phyloP scores from a whole-genome alignment of 2,329 filamentous ascomycete species.

The Eurotiales sp. region DNA sequence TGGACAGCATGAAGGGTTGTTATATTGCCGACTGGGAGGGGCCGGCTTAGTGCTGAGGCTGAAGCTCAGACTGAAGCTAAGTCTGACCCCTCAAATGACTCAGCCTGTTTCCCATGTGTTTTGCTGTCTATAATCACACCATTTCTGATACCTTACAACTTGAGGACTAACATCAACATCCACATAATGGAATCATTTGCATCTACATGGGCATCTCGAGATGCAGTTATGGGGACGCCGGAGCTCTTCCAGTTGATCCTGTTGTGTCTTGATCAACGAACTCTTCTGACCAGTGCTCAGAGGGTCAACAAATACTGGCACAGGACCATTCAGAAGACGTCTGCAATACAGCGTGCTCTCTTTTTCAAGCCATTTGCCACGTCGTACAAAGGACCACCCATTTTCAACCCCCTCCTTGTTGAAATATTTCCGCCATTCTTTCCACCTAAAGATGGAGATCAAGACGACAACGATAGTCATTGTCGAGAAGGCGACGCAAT shows the following conservation, averaged over 20 bases:
- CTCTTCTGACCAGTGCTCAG: slow-evolving; percentile 5
- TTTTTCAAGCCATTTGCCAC: neutral
- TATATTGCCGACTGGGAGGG: too few relatives aligned
- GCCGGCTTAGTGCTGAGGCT: too few relatives aligned
- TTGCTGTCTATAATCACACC: neutral
- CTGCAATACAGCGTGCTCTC: neutral
- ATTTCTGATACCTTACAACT: neutral
- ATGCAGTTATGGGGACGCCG: neutral
- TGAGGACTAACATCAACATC: too few relatives aligned
- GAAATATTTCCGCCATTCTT: neutral
- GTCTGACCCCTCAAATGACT: neutral
- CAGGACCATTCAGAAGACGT: slow-evolving; percentile 1
- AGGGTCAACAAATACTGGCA: slow-evolving; percentile 8
- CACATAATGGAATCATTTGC: neutral
- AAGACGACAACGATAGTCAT: neutral
- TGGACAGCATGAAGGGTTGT: too few relatives aligned
- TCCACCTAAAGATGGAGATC: neutral
- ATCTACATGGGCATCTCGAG: slow-evolving; percentile 2
- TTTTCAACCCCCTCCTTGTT: neutral
- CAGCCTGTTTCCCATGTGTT: neutral
- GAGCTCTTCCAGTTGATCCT: slow-evolving; percentile 8
- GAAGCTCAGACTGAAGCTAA: too few relatives aligned
- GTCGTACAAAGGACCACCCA: neutral
- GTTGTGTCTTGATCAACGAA: slow-evolving; percentile 5
- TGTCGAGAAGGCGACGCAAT: neutral